These are phyloP conservation scores for Clonostachys rosea DNA, from an alignment of 2,329 filamentous ascomycete species.

Conservation along the genomic window DNA sequence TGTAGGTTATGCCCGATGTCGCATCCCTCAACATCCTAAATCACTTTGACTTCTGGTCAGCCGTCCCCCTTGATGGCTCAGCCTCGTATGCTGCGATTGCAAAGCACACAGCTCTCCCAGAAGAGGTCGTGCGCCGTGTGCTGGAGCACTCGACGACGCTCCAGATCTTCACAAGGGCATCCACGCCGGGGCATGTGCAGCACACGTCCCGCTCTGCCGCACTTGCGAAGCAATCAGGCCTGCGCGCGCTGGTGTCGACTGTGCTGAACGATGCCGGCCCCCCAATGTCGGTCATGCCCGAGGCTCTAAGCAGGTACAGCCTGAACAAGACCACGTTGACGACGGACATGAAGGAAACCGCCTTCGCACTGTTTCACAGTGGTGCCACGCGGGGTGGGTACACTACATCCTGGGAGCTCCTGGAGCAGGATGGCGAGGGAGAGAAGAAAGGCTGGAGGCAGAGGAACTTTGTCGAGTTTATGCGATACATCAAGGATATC, in stretches of 20 bases:
- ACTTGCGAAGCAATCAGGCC: slow-evolving; percentile 20
- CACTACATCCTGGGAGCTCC: slow-evolving; percentile 27
- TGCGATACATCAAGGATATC: slow-evolving; percentile 31
- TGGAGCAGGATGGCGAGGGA: slow-evolving; percentile 33
- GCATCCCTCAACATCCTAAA: slow-evolving; percentile 41
- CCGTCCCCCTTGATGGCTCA: slow-evolving; percentile 39
- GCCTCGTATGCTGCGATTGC: slow-evolving; percentile 36
- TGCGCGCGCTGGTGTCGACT: slow-evolving; percentile 27
- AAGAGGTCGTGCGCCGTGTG: slow-evolving; percentile 28
- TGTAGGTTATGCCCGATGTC: slow-evolving; percentile 35
- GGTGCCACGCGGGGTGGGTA: slow-evolving; percentile 14
- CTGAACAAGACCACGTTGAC: slow-evolving; percentile 19
- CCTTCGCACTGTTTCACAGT: slow-evolving; percentile 27
- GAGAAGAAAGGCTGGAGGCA: slow-evolving; percentile 28
- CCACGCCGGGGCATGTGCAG: slow-evolving; percentile 15
- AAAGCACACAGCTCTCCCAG: slow-evolving; percentile 25
- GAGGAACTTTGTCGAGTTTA: slow-evolving; percentile 31
- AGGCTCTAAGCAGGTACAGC: slow-evolving; percentile 22
- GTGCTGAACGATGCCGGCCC: slow-evolving; percentile 29
- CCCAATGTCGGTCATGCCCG: slow-evolving; percentile 24
- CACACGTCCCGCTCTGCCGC: slow-evolving; percentile 32
- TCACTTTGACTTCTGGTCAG: slow-evolving; percentile 46
- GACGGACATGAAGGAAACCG: slow-evolving; percentile 24
- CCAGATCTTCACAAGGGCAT: slow-evolving; percentile 25
- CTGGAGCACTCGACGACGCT: slow-evolving; percentile 30